Base-by-base conservation (phyloP, 805 yeast species). In the Metschnikowia peoriensis region DNA sequence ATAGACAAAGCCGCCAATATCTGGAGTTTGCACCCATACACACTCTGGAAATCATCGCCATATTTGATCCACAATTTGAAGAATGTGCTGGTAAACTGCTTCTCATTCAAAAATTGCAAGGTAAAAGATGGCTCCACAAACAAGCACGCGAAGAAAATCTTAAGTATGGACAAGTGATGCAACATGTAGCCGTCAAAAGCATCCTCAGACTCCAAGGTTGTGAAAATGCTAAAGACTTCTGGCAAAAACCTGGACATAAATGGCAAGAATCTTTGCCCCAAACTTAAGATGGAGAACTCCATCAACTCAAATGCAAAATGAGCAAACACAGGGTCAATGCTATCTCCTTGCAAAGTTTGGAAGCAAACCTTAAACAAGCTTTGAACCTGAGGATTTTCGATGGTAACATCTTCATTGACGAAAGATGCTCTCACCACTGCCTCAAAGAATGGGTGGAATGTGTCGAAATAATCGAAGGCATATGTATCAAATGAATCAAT, bases 381-480 rank as follows among this genome's bases (percentile, higher is more conserved):
- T 56, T 74, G 78, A 39, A 75, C 77, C 27, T 67, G 57, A 9
- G 72, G 72, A 42, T 63, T 65, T 57, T 69, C 79, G 66, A 69
- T 72, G 2, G 76, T 67, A 27, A 69, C 51, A n/a, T 54, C 54
- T 17, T 61, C 61, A 38, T 54, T 64, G 27, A 62, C 61, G 65
- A 83, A 83, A 1, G 86, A 86, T 56, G 72, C 69, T 46, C 76
- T 71, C 4, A 82, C 77, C 29, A 83, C 69, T 38, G 78, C 74
- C 63, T 83, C 85, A 56, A 82, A 80, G 62, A 80, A 81, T n/a
- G 83, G 78, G 45, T 75, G 72, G 64, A 79, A 83, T 16, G 72
- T 70, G 60, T 81, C 85, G 61, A 82, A 80, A 64, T 76, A 83
- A 58, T 83, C 87, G 58, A 70, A 68, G 0, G 86, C 87, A 62